Conservation (phyloP, 2,329 filamentous ascomycete species). For the Calonectria hawksworthii region DNA sequence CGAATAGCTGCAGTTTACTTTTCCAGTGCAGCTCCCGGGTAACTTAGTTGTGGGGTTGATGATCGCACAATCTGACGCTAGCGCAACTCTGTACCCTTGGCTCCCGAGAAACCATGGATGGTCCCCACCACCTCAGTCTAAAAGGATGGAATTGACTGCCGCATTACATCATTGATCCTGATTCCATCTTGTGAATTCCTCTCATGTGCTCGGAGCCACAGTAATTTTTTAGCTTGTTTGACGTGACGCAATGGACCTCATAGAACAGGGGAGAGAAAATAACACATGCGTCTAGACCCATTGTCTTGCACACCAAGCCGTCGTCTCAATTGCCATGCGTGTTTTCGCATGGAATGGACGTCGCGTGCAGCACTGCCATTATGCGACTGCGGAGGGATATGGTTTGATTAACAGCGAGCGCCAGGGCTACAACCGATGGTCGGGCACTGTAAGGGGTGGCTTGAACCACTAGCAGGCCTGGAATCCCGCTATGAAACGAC, state of each 20-base stretch:
- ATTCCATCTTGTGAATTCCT: background rate
- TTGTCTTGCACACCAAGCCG: background rate
- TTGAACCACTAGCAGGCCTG: background rate
- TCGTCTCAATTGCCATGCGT: background rate
- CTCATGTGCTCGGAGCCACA: background rate
- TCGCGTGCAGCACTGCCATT: background rate
- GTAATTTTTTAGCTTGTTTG: background rate
- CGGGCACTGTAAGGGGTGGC: background rate
- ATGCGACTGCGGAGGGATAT: background rate
- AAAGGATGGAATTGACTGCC: constrained; percentile 26
- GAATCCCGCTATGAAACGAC: background rate
- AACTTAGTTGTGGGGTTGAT: constrained; percentile 7
- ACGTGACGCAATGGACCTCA: background rate
- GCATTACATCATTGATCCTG: constrained; percentile 45
- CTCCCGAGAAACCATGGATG: background rate
- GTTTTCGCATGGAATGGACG: background rate
- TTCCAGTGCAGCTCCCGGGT: background rate
- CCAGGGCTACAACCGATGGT: background rate
- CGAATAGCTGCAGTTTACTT: background rate
- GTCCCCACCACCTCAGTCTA: constrained; percentile 22
- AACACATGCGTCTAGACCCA: background rate
- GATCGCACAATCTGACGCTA: constrained; percentile 35
- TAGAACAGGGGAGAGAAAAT: background rate
- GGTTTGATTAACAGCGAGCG: background rate
- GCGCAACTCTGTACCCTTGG: constrained; percentile 15